Percentiles rank a stretch among this genome's conserved stretches.
phyloP scores from a whole-genome alignment of 352 stramenopile species.

The Globisporangium orthogonon region DNA sequence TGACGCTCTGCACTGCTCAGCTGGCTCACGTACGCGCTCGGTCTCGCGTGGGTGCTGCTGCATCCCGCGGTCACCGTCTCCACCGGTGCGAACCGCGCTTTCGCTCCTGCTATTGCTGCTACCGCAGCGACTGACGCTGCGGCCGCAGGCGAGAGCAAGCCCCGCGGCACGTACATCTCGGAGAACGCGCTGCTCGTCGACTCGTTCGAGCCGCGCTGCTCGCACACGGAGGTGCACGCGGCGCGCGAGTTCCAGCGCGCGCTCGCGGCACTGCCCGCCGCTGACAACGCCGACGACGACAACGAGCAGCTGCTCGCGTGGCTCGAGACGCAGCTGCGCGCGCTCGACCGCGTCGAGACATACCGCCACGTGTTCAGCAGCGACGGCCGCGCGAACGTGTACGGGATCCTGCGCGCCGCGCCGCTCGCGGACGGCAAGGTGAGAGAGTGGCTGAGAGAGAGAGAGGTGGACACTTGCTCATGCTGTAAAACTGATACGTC shows the following conservation, averaged over 20 bases:
- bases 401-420: slow-evolving; percentile 70
- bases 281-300: slow-evolving; percentile 24
- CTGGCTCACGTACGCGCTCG: slow-evolving; percentile 62
- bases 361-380: slow-evolving; percentile 48
- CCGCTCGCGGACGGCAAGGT: slow-evolving; percentile 73
- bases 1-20: slow-evolving; percentile 16
- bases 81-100: slow-evolving; percentile 28
- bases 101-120: not conserved
- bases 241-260: slow-evolving; percentile 25
- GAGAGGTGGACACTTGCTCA: too few species aligned
- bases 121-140: too few species aligned
- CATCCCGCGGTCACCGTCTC: slow-evolving; percentile 74
- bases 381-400: slow-evolving; percentile 50
- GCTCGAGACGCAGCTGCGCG: slow-evolving; percentile 45
- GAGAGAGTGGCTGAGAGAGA: not conserved
- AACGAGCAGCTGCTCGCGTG: slow-evolving; percentile 47
- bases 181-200: slow-evolving; percentile 86
- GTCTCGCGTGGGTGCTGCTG: slow-evolving; percentile 69
- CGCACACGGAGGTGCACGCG: slow-evolving; percentile 23
- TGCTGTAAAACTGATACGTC: too few species aligned
- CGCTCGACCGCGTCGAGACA: slow-evolving; percentile 49
- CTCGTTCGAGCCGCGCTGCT: slow-evolving; percentile 45
- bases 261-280: slow-evolving; percentile 29
- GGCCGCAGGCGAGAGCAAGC: slow-evolving; percentile 61
- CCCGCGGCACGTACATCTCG: slow-evolving; percentile 81